phyloP scores from a whole-genome alignment of 2,329 filamentous ascomycete species.

The Xenosphaeropsis pyriputrescens region DNA sequence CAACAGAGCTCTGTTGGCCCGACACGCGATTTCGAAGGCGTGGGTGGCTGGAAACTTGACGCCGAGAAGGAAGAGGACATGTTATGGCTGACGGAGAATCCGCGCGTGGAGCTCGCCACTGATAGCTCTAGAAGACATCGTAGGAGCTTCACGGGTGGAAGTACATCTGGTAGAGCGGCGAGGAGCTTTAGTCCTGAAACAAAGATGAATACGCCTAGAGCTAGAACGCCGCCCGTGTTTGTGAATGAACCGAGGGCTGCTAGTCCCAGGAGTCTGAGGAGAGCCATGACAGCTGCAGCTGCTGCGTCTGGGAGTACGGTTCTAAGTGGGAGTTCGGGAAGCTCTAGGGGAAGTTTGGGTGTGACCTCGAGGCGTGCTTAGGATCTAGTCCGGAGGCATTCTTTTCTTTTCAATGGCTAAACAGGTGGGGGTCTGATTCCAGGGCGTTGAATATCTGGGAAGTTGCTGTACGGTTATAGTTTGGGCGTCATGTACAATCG shows the following conservation, averaged over 20 bases:
- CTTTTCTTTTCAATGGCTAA: too few relatives aligned
- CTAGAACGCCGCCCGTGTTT: conserved; percentile 28
- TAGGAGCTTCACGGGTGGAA: conserved; percentile 19
- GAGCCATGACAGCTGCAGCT: conserved; percentile 4
- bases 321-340: background rate
- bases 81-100: conserved; percentile 36
- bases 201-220: conserved; percentile 28
- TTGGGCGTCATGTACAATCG: too few relatives aligned
- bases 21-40: conserved; percentile 41
- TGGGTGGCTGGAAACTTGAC: conserved; percentile 40
- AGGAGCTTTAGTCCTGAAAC: conserved; percentile 17
- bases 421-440: too few relatives aligned
- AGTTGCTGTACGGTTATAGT: too few relatives aligned
- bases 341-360: background rate
- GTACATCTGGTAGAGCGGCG: conserved; percentile 7
- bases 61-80: conserved; percentile 20
- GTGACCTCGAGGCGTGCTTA: too few relatives aligned
- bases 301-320: conserved; percentile 7
- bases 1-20: conserved; percentile 32
- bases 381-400: too few relatives aligned
- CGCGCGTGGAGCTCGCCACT: conserved; percentile 30
- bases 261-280: conserved; percentile 7
- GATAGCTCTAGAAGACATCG: conserved; percentile 27
- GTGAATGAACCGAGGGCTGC: background rate
- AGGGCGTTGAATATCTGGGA: too few relatives aligned